Percentiles rank a stretch among this genome's conserved stretches.
Conservation (phyloP, 2,329 filamentous ascomycete species). For the Epichloe sylvatica region DNA sequence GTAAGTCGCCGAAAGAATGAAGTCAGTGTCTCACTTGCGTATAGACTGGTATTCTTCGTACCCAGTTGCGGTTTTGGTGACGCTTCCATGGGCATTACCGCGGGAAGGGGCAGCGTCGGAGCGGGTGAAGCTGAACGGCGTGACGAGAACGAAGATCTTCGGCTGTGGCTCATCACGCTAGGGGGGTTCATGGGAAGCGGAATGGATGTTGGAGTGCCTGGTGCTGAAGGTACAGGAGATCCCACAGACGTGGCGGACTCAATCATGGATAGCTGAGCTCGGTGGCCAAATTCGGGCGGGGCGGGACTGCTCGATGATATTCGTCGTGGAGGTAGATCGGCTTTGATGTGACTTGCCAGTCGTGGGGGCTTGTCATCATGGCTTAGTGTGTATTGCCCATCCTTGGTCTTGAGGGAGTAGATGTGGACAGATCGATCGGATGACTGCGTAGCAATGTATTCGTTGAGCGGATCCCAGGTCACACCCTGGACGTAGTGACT, state of each 20-base stretch:
- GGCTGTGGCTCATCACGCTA: constrained; percentile 72
- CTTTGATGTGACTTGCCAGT: constrained; percentile 62
- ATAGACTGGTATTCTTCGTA: constrained; percentile 75
- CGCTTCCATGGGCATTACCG: constrained; percentile 84
- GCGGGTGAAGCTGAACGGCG: constrained; percentile 85
- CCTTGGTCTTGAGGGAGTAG: constrained; percentile 90
- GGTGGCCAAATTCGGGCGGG: constrained; percentile 63
- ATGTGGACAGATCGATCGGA: constrained; percentile 97
- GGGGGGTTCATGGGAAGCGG: constrained; percentile 94
- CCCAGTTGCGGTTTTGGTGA: constrained; percentile 68
- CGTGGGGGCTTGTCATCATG: constrained; percentile 60
- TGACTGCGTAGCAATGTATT: constrained; percentile 95
- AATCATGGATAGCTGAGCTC: constrained; percentile 46
- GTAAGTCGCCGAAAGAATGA: constrained; percentile 92
- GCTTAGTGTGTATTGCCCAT: constrained; percentile 77
- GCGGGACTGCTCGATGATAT: constrained; percentile 88
- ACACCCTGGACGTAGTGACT: constrained; percentile 98
- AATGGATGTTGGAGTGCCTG: constrained; percentile 81
- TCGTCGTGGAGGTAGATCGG: constrained; percentile 81
- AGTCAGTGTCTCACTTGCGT: constrained; percentile 91
- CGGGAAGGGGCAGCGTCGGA: constrained; percentile 82
- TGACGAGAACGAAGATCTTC: constrained; percentile 84
- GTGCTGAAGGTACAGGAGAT: constrained; percentile 80
- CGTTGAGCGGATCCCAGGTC: constrained; percentile 94
- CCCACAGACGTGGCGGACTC: constrained; percentile 45